A percentile compares a stretch with the other conserved stretches of the same genome.
These are phyloP conservation scores for Thielaviopsis populi DNA, from an alignment of 2,329 filamentous ascomycete genomes.

Conservation along the genomic window DNA sequence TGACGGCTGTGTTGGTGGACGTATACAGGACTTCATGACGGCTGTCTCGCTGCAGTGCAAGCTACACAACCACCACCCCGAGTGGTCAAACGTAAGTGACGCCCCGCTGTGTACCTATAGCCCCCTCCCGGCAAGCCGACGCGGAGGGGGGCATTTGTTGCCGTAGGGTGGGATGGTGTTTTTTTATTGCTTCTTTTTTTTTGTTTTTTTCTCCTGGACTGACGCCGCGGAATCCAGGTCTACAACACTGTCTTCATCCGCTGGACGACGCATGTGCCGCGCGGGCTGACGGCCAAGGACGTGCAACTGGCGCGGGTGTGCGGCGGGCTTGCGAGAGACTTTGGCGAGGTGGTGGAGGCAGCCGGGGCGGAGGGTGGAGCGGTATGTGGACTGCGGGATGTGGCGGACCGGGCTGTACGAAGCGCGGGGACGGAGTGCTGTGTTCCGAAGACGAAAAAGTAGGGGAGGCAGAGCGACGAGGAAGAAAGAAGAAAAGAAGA, in stretches of 20 bases:
- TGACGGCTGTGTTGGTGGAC: too few relatives aligned
- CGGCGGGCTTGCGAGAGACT: constrained; percentile 41
- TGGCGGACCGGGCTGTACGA: constrained; percentile 33
- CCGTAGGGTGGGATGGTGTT: too few relatives aligned
- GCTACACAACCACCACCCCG: constrained; percentile 54
- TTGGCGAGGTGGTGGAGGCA: constrained; percentile 32
- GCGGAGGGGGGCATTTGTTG: too few relatives aligned
- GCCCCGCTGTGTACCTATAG: too few relatives aligned
- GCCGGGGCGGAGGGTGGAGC: constrained; percentile 22
- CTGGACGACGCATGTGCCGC: constrained; percentile 57
- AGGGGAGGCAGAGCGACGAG: not conserved
- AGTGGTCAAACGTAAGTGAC: constrained; percentile 54
- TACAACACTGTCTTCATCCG: constrained; percentile 57
- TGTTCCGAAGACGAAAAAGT: constrained; percentile 28
- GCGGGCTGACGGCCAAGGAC: constrained; percentile 50
- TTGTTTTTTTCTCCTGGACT: not conserved
- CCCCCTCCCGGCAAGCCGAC: too few relatives aligned
- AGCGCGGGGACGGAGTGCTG: constrained; percentile 39
- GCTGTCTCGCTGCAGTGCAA: constrained; percentile 53
- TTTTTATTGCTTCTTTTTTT: not conserved
- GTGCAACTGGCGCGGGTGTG: constrained; percentile 46
- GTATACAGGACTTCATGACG: constrained; percentile 50
- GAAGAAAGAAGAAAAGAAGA: not conserved
- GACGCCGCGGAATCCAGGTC: constrained; percentile 30
- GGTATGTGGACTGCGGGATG: constrained; percentile 25